Evolutionary conservation across 2,329 filamentous ascomycete species (phyloP).

Genomic region (Onygenales sp.): DNA sequence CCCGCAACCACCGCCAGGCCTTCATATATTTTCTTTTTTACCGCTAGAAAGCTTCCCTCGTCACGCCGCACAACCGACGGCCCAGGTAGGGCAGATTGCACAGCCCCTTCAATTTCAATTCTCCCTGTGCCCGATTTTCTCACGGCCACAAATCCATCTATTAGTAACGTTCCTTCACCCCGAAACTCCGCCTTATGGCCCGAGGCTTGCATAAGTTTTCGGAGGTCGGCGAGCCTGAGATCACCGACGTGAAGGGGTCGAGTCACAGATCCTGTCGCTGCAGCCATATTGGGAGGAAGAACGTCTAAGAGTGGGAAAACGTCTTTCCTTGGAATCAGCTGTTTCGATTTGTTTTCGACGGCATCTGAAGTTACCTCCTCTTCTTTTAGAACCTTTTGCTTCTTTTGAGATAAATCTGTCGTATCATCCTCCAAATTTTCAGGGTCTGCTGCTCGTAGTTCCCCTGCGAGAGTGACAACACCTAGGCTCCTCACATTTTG

Average conservation of each 20-base stretch:
- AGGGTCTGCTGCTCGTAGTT: slow-evolving; percentile 44
- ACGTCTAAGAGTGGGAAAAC: slow-evolving; percentile 48
- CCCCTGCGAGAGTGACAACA: slow-evolving; percentile 84
- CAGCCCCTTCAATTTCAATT: slow-evolving; percentile 78
- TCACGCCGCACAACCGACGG: slow-evolving; percentile 37
- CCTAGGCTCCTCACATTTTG: slow-evolving; percentile 84
- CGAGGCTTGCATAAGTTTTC: slow-evolving; percentile 69
- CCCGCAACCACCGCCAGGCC: slow-evolving; percentile 84
- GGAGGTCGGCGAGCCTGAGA: slow-evolving; percentile 75
- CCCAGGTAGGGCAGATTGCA: slow-evolving; percentile 39
- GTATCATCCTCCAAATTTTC: slow-evolving; percentile 24
- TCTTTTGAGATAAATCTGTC: slow-evolving; percentile 38
- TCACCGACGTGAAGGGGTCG: slow-evolving; percentile 94
- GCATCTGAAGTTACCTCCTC: slow-evolving; percentile 26
- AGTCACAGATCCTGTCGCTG: slow-evolving; percentile 64
- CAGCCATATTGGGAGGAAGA: slow-evolving; percentile 52
- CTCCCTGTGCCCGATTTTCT: slow-evolving; percentile 77
- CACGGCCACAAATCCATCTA: slow-evolving; percentile 81
- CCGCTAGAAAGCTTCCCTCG: slow-evolving; percentile 69
- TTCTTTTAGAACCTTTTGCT: slow-evolving; percentile 41
- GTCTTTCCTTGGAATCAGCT: slow-evolving; percentile 22
- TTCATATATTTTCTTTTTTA: slow-evolving; percentile 86
- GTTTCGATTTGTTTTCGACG: slow-evolving; percentile 14
- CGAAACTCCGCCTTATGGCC: slow-evolving; percentile 87
- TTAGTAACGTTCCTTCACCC: slow-evolving; percentile 81